These are phyloP conservation scores for Apiotrichum porosum DNA, from an alignment of 1,284 basidiomycete genomes.

Conservation along the genomic window DNA sequence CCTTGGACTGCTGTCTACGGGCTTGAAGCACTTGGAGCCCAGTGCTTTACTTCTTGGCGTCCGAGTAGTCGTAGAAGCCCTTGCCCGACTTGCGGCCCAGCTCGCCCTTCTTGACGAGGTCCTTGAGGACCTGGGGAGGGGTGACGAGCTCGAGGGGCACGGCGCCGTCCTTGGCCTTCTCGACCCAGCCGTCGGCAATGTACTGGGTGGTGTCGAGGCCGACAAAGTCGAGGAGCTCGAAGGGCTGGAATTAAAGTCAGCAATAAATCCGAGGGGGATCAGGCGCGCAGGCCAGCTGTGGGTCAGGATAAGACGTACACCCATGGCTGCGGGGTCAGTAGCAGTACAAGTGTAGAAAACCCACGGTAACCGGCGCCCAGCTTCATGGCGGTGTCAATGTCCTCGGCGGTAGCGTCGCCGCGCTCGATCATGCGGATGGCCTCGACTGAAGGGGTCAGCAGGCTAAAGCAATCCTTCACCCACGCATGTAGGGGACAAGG, in stretches of 20 bases:
- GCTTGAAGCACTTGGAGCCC: too few species aligned
- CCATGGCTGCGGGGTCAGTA: constrained; percentile 28
- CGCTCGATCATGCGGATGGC: constrained; percentile 57
- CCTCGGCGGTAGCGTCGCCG: constrained; percentile 56
- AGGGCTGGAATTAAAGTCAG: constrained; percentile 44
- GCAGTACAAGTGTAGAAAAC: constrained; percentile 15
- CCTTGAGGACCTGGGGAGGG: constrained; percentile 50
- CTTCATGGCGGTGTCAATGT: constrained; percentile 59
- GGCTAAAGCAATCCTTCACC: constrained; percentile 21
- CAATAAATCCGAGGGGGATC: too few species aligned
- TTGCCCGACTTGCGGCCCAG: constrained; percentile 55
- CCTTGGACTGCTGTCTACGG: not conserved
- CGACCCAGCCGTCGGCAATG: constrained; percentile 55
- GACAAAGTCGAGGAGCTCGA: constrained; percentile 56
- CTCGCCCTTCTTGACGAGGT: constrained; percentile 54
- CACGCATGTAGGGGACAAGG: constrained; percentile 54
- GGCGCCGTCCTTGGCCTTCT: constrained; percentile 49
- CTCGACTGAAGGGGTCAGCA: constrained; percentile 47
- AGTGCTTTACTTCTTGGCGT: constrained; percentile 4
- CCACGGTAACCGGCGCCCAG: constrained; percentile 55
- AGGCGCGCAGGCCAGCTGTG: too few species aligned
- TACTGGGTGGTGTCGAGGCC: constrained; percentile 52
- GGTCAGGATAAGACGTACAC: constrained; percentile 46
- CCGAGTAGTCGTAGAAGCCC: constrained; percentile 40
- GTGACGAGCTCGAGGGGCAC: constrained; percentile 52